phyloP scores from a whole-genome alignment of 2,329 filamentous ascomycete species.

The Trichoderma harzianum region DNA sequence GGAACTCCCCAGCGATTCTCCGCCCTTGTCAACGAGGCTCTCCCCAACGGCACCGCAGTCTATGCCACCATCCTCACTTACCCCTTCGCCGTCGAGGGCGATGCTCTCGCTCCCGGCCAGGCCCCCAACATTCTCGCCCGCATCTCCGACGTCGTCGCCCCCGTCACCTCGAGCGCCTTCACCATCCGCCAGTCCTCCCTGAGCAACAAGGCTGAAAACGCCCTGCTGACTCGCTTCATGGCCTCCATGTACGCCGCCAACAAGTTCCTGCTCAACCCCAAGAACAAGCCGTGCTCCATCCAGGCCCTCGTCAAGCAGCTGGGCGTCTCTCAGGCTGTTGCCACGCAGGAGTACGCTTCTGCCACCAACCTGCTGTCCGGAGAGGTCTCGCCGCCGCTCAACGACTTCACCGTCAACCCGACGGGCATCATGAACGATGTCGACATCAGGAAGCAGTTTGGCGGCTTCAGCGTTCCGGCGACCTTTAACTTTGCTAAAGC shows the following conservation, averaged over 20 bases:
- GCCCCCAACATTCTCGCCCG: not conserved
- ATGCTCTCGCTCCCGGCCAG: not conserved
- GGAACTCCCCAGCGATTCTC: not conserved
- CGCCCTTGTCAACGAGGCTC: not conserved
- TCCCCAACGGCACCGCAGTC: not conserved
- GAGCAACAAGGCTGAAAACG: not conserved
- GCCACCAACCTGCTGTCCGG: not conserved
- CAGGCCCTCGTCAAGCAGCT: not conserved
- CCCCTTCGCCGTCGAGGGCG: conserved; percentile 1
- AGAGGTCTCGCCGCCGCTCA: not conserved
- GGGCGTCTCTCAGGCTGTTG: not conserved
- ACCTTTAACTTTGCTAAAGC: not conserved
- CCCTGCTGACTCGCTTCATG: not conserved
- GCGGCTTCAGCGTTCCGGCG: not conserved
- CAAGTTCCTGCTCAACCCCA: not conserved
- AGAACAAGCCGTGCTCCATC: not conserved
- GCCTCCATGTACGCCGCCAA: conserved; percentile 9
- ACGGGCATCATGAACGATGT: conserved; percentile 4
- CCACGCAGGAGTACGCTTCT: not conserved
- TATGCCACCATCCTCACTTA: conserved; percentile 13
- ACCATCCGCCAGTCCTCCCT: not conserved
- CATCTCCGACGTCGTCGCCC: not conserved
- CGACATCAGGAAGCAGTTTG: not conserved
- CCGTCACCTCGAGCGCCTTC: not conserved
- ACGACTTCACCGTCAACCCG: not conserved